phyloP scores from a whole-genome alignment of 2,329 filamentous ascomycete genomes.

The Diaporthe sp. region DNA sequence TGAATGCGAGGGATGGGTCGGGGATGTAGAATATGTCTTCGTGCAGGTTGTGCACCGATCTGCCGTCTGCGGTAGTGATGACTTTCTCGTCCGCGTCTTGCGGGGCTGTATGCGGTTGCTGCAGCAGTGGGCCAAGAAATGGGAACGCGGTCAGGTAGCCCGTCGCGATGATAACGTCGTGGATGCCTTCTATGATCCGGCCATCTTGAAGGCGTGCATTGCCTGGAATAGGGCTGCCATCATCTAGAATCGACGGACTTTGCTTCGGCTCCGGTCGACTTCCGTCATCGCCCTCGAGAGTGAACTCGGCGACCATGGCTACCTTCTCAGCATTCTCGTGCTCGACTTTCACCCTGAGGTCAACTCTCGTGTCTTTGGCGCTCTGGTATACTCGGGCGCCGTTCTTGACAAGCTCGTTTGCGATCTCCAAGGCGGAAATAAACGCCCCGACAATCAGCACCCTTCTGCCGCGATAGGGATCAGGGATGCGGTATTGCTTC shows the following conservation, averaged over 20 bases:
- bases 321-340: neutral
- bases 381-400: slow-evolving; percentile 2
- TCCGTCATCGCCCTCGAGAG: neutral
- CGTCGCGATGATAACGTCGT: slow-evolving; percentile 9
- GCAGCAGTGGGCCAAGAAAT: neutral
- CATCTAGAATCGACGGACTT: neutral
- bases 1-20: slow-evolving; percentile 58
- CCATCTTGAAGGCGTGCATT: neutral
- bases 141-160: slow-evolving; percentile 3
- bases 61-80: neutral
- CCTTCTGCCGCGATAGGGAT: slow-evolving; percentile 36
- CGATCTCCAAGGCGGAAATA: neutral
- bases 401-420: neutral
- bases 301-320: slow-evolving; percentile 2
- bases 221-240: neutral
- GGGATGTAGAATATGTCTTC: slow-evolving; percentile 66
- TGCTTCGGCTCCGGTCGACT: no score
- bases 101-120: neutral
- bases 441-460: neutral
- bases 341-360: neutral
- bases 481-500: slow-evolving; percentile 52
- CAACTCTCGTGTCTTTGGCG: neutral
- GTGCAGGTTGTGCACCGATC: slow-evolving; percentile 60
- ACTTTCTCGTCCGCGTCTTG: neutral
- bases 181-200: neutral